Conservation (phyloP, 768 basidiomycete species). For the Sarcodon sp. region DNA sequence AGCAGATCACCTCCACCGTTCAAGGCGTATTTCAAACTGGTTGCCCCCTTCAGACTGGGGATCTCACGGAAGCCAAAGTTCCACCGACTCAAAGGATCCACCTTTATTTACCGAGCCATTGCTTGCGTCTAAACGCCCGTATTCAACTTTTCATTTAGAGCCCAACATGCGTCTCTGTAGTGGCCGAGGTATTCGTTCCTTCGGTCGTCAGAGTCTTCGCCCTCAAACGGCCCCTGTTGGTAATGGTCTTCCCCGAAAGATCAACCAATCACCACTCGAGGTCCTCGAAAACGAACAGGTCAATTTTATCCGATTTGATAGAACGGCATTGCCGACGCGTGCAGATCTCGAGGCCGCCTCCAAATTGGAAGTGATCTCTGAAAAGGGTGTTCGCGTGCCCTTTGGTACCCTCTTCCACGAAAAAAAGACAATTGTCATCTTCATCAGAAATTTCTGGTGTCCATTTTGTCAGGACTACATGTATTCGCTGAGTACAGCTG, state of each 20-base stretch:
- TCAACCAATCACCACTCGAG: too few species aligned
- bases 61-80: neutral
- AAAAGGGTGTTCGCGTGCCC: slow-evolving; percentile 48
- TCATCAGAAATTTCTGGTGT: slow-evolving; percentile 88
- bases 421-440: slow-evolving; percentile 59
- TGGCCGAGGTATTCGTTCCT: too few species aligned
- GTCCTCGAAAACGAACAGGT: neutral
- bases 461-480: slow-evolving; percentile 84
- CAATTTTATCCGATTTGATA: slow-evolving; percentile 17
- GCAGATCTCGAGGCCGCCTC: slow-evolving; percentile 51
- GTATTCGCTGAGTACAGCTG: slow-evolving; percentile 41
- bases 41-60: slow-evolving; percentile 1
- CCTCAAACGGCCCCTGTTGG: too few species aligned
- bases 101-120: neutral
- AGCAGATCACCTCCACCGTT: too few species aligned
- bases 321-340: slow-evolving; percentile 37
- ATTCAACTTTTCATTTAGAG: too few species aligned
- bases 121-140: too few species aligned
- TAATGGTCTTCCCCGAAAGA: too few species aligned
- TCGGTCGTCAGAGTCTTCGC: too few species aligned
- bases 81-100: neutral
- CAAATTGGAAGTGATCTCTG: slow-evolving; percentile 47
- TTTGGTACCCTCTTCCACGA: slow-evolving; percentile 58
- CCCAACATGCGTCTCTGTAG: too few species aligned
- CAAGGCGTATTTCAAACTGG: neutral